These are phyloP conservation scores for Mortierella polycephala DNA, from an alignment of 371 early-diverging fungal genomes.

Conservation along the genomic window DNA sequence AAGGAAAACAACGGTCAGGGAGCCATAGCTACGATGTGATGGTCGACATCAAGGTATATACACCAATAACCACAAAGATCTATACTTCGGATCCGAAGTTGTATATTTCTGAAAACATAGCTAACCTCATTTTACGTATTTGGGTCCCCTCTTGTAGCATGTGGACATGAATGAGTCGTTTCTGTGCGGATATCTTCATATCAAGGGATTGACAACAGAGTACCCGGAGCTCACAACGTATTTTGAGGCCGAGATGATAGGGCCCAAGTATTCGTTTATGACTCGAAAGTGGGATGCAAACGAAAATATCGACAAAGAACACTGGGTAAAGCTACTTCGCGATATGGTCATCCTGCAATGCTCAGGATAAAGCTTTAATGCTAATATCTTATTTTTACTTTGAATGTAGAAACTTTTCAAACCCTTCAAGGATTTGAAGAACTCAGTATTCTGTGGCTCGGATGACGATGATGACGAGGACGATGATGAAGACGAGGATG, in stretches of 20 bases:
- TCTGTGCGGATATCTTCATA: conserved; percentile 84
- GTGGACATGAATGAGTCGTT: conserved; percentile 79
- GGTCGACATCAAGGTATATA: conserved; percentile 80
- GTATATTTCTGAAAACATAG: no score
- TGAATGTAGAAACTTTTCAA: conserved; percentile 62
- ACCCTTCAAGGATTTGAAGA: conserved; percentile 69
- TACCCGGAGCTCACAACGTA: conserved; percentile 85
- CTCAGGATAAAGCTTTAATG: not conserved
- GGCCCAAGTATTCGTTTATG: conserved; percentile 78
- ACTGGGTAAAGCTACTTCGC: conserved; percentile 73
- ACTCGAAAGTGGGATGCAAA: conserved; percentile 92
- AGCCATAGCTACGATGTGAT: conserved; percentile 74
- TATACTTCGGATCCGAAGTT: no score
- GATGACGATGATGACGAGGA: conserved; percentile 16
- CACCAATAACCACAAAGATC: not conserved
- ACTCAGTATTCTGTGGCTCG: conserved; percentile 39
- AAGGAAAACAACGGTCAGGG: conserved; percentile 78
- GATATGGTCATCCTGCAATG: not conserved
- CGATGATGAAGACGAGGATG: conserved; percentile 8
- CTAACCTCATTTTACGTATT: no score
- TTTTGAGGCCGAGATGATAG: conserved; percentile 80
- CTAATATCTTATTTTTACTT: not conserved
- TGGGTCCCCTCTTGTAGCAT: conserved; percentile 59
- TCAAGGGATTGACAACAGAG: conserved; percentile 82
- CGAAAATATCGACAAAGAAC: conserved; percentile 75